Evolutionary conservation across 2,329 filamentous ascomycete species (phyloP).

Genomic region (Bisporella sp.): DNA sequence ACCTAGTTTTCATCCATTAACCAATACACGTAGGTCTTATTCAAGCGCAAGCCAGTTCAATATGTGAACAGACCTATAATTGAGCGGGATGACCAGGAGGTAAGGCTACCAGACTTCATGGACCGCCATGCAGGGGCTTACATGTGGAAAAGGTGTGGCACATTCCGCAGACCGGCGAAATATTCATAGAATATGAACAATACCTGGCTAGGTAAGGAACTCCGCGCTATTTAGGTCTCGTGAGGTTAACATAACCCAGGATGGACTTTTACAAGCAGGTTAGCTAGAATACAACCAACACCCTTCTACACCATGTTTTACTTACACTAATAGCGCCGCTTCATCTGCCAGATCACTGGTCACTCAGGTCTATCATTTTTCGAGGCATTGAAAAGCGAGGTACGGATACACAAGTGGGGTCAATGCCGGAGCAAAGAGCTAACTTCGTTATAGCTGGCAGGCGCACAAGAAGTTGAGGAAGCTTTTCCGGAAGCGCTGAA

Average conservation of each 20-base stretch:
- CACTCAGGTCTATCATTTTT: conserved; percentile 90
- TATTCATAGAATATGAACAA: conserved; percentile 82
- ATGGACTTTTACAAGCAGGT: conserved; percentile 94
- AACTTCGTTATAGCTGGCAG: conserved; percentile 50
- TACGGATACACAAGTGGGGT: conserved; percentile 36
- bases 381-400: conserved; percentile 85
- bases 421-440: conserved; percentile 16
- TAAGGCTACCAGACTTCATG: conserved; percentile 35
- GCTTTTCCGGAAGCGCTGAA: conserved; percentile 88
- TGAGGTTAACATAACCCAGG: conserved; percentile 35
- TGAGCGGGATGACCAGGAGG: conserved; percentile 78
- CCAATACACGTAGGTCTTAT: conserved; percentile 63
- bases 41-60: conserved; percentile 91
- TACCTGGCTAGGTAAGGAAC: conserved; percentile 70
- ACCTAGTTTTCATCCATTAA: conserved; percentile 3
- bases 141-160: conserved; percentile 69
- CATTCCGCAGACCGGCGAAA: conserved; percentile 81
- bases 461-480: conserved; percentile 82
- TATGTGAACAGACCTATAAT: conserved; percentile 66
- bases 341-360: conserved; percentile 93
- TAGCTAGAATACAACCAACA: conserved; percentile 24
- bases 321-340: conserved; percentile 49
- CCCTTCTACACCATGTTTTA: background rate
- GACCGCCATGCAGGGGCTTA: conserved; percentile 12
- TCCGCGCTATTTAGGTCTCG: conserved; percentile 7